phyloP scores from a whole-genome alignment of 352 stramenopile genomes.

The Elongisporangium senticosum region DNA sequence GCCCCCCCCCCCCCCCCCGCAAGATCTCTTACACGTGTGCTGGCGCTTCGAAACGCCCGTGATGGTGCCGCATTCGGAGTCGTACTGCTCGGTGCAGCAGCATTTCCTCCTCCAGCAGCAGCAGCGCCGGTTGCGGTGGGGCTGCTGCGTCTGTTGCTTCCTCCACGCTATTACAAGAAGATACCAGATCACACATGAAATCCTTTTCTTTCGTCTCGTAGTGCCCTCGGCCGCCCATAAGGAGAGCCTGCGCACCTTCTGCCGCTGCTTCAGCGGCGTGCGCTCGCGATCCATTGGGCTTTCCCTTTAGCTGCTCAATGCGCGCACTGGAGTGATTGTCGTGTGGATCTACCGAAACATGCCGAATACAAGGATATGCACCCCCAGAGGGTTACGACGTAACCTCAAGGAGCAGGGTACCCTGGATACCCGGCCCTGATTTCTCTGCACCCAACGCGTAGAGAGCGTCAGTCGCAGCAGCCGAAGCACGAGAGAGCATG shows the following conservation, averaged over 20 bases:
- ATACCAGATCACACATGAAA: neutral
- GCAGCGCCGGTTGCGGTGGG: conserved; percentile 7
- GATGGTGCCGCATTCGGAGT: conserved; percentile 8
- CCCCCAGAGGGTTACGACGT: neutral
- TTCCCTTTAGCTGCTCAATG: neutral
- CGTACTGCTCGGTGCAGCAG: neutral
- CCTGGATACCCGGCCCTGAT: neutral
- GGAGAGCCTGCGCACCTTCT: conserved; percentile 35
- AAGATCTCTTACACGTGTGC: conserved; percentile 18
- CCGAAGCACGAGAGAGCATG: conserved; percentile 21
- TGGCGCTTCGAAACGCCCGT: conserved; percentile 6
- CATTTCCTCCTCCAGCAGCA: conserved; percentile 2
- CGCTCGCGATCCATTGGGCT: conserved; percentile 58
- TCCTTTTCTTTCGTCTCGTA: neutral
- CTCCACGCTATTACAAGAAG: conserved; percentile 16
- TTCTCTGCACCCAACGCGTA: neutral
- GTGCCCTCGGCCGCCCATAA: neutral
- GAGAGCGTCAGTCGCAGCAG: neutral
- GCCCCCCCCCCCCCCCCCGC: no score
- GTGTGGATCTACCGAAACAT: neutral
- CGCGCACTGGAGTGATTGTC: neutral
- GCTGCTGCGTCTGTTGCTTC: conserved; percentile 17
- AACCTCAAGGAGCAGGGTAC: neutral
- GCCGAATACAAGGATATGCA: neutral
- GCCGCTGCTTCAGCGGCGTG: conserved; percentile 70